Base-by-base conservation (phyloP, 345 rosid genomes). In the Ceriops decandra region DNA sequence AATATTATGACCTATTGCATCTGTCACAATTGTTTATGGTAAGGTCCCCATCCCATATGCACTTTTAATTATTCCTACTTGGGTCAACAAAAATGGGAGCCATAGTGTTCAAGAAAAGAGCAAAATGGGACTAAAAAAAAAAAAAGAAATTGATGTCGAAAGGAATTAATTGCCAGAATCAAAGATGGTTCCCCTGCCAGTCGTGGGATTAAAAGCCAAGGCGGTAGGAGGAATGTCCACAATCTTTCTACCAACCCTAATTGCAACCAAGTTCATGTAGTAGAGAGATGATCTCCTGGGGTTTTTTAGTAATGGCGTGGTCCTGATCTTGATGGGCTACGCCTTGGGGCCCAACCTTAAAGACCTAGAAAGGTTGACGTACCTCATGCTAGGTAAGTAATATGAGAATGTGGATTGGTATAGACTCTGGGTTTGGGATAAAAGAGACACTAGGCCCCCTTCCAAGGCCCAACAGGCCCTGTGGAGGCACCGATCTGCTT, bases 351-450 rank as follows among this genome's bases (percentile, higher is more conserved):
- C 97, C 27, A 91, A 84, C 65, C 92, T 84, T 57, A 95, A 59
- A 9, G 99, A 85, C 66, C 99, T 97, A 10, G 99, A 88, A 80
- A 91, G 91, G 73, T 79, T 88, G 10, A 65, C 57, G 0, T 93
- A 74, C 90, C 77, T 90, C 64, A 86, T 83, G 76, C 84, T 87
- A 19, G 99, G 99, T 75, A 95, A 77, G 79, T 98, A 95, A 60
- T 90, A 95, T 0, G 99, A 95, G 78, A 95, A 95, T 1, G 96
- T 90, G 30, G 95, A 87, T 60, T 79, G 71, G 75, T 90, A 95
- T 2, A 91, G 79, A 63, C 60, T 72, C 68, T 88, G 88, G 73
- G 97, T 79, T 68, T 91, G 99, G 2, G 96, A 87, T 64, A 88
- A 59, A 17, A 95, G 70, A 0, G 99, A 91, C 13, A 88, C 52